phyloP scores from a whole-genome alignment of 208 protist genomes.

The Leishmania mexicana region DNA sequence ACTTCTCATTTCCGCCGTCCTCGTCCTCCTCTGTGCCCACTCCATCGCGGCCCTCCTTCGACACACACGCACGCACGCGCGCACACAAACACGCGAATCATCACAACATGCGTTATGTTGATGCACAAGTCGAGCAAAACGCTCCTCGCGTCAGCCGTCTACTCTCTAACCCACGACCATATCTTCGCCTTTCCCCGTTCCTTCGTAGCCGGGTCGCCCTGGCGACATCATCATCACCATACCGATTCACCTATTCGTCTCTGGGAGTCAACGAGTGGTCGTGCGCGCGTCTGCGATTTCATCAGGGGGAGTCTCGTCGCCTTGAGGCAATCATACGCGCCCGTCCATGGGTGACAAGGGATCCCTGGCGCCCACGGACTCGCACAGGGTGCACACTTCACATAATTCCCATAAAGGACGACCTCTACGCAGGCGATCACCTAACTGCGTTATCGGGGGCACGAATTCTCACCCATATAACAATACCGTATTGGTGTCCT shows the following conservation, averaged over 20 bases:
- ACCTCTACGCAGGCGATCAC: neutral
- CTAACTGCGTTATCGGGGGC: neutral
- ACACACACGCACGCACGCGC: neutral
- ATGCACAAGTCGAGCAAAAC: neutral
- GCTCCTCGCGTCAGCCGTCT: neutral
- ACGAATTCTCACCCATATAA: neutral
- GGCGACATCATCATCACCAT: neutral
- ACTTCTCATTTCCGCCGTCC: conserved; percentile 13
- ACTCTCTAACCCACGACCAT: neutral
- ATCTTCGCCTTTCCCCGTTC: neutral
- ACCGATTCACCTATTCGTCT: neutral
- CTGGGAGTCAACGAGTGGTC: neutral
- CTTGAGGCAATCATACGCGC: neutral
- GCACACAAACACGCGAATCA: neutral
- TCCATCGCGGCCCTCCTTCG: neutral
- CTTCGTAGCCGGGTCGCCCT: neutral
- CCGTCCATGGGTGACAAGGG: neutral
- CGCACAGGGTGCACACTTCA: neutral
- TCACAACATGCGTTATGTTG: neutral
- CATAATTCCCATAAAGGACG: neutral
- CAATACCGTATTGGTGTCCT: neutral
- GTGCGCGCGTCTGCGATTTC: neutral
- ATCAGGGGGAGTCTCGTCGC: neutral
- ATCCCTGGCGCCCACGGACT: neutral
- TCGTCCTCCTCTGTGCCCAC: neutral